phyloP scores from a whole-genome alignment of 169 alveolate genomes.

The Plasmodium vivax region DNA sequence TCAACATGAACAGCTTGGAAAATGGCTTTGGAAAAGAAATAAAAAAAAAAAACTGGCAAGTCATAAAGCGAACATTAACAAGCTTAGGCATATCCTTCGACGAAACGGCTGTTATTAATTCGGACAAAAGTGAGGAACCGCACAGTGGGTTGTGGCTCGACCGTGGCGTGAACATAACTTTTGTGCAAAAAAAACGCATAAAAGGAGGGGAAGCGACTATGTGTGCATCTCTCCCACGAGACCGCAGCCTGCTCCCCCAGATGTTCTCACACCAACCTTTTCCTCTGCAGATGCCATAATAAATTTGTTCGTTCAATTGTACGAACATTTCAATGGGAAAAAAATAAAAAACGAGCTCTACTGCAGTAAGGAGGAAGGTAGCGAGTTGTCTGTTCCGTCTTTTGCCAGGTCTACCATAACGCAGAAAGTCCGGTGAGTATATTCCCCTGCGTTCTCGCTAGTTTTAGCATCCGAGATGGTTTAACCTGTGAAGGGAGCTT shows the following conservation, averaged over 20 bases:
- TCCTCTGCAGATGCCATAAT: conserved; percentile 32
- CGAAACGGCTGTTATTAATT: conserved; percentile 62
- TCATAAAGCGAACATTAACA: conserved; percentile 40
- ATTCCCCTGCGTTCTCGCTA: neutral
- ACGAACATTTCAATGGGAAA: conserved; percentile 53
- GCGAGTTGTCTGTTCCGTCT: conserved; percentile 29
- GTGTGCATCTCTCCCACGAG: neutral
- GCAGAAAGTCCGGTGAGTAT: conserved; percentile 67
- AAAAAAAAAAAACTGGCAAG: conserved; percentile 72
- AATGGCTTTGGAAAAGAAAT: conserved; percentile 74
- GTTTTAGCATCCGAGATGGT: neutral
- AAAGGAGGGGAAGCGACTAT: conserved; percentile 2
- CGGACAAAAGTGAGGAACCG: conserved; percentile 51
- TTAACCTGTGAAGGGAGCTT: neutral
- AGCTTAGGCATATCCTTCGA: conserved; percentile 42
- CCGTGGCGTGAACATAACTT: neutral
- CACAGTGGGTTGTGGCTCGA: neutral
- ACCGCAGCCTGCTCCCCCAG: neutral
- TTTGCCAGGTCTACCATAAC: conserved; percentile 73
- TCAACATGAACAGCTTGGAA: conserved; percentile 63
- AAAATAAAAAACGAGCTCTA: conserved; percentile 25
- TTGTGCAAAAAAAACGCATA: neutral
- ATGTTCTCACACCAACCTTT: neutral
- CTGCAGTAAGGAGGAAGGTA: conserved; percentile 12
- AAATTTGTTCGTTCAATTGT: conserved; percentile 45